Evolutionary conservation across 345 rosid species (phyloP).

Genomic region (Eucalyptus tenuipes): DNA sequence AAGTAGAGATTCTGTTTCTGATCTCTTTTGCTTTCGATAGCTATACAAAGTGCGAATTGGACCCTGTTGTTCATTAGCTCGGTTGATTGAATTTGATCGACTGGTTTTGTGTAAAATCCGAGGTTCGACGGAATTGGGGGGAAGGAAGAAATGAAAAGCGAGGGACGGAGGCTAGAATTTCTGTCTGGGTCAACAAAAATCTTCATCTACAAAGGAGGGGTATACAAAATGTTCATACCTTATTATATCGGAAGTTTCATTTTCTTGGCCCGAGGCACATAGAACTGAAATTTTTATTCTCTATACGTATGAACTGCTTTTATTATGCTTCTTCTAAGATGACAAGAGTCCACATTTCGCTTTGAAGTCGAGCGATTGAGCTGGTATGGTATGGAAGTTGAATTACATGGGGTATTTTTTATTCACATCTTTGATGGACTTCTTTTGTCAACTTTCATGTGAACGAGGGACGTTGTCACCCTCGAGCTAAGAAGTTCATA

Average conservation of each 20-base stretch:
- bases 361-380: background rate
- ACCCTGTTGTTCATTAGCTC: background rate
- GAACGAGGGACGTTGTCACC: background rate
- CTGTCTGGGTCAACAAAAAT: too few species aligned
- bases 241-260: too few species aligned
- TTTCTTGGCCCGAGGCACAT: too few species aligned
- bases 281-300: too few species aligned
- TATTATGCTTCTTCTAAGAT: background rate
- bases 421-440: background rate
- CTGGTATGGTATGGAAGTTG: background rate
- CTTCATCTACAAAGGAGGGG: too few species aligned
- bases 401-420: background rate
- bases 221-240: too few species aligned
- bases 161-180: background rate
- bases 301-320: background rate
- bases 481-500: background rate
- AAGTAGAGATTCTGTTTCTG: background rate
- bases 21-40: background rate
- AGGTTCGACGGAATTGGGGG: background rate
- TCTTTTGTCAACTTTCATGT: background rate
- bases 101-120: background rate
- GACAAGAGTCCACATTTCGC: background rate
- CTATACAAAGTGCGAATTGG: background rate
- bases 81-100: background rate
- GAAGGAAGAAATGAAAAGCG: background rate